phyloP scores from a whole-genome alignment of 305 asterid genomes.

The Fraxinus velutina region DNA sequence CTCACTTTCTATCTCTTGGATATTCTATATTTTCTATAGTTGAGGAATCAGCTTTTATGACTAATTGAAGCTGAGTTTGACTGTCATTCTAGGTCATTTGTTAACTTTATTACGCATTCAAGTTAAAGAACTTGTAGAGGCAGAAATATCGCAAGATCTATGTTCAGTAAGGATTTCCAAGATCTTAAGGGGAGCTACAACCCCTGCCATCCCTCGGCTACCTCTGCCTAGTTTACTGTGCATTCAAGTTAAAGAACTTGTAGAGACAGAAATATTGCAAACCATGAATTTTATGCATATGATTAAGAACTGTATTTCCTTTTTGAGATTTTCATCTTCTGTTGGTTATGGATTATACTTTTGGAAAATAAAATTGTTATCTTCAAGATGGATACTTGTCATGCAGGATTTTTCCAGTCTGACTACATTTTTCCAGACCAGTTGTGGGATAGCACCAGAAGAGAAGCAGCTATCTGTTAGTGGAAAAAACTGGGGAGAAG shows the following conservation, averaged over 20 bases:
- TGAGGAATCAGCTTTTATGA: slow-evolving; percentile 3
- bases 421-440: slow-evolving; percentile 66
- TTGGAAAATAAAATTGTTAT: background rate
- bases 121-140: background rate
- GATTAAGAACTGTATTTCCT: background rate
- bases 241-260: slow-evolving; percentile 9
- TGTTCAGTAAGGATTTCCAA: background rate
- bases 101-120: background rate
- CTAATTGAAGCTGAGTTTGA: slow-evolving; percentile 1
- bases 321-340: background rate
- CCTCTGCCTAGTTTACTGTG: slow-evolving; percentile 9
- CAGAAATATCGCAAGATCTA: background rate
- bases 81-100: background rate
- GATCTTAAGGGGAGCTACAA: background rate
- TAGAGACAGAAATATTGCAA: background rate
- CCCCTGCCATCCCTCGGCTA: background rate
- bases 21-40: background rate
- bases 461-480: slow-evolving; percentile 96
- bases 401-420: slow-evolving; percentile 79
- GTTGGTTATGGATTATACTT: background rate
- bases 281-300: background rate
- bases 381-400: slow-evolving; percentile 24
- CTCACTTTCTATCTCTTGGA: background rate
- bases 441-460: slow-evolving; percentile 63
- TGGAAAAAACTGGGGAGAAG: slow-evolving; percentile 98